Evolutionary conservation across 176 grass and related monocot species (phyloP), one percentile per base, ranked within the genome.

Genomic region (Cenchrus purpureus): DNA sequence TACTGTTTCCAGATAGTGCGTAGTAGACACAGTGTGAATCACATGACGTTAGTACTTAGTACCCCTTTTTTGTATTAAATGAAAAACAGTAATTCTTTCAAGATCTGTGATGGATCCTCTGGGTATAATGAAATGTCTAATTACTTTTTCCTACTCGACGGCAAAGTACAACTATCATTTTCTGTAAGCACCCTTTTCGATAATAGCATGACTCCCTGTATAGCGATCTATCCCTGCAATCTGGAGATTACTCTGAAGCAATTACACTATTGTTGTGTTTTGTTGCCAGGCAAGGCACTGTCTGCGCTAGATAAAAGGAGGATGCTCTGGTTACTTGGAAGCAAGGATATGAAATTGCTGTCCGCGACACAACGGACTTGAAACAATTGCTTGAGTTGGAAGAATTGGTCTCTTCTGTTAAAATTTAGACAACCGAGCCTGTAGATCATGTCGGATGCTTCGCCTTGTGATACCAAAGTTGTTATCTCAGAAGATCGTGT

Each of bases 351-450:
- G 89, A 94, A 75, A 84, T 91, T 84, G 97, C 93, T 73, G 82
- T 94, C 69, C 71, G 62, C 64, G 90, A 94, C 48, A 95, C 88
- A 6, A 94, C 79, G 84, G 97, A 98, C 88, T 73, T 98, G 76
- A 98, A 98, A 71, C 91, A 92, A 67, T 70, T 98, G 82, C 87
- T 98, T 48, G 93, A 98, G 85, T 50, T 98, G 86, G 97, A 98
- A 87, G 91, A 96, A 65, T 66, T 98, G 56, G 65, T 96, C 77
- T 89, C 89, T 73, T 82, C 79, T 79, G 77, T 89, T 71, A 96
- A 92, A 87, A 78, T 88, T 52, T 84, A 89, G 81, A 52, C 86
- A 4, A 65, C 80, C 14, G 68, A 85, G 75, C 70, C 83, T 84
- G 78, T 83, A 25, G 79, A 92, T 19, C 74, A 49, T 82, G 76